Percentiles rank a stretch among this genome's conserved stretches.
Conservation (phyloP, 345 rosid species). For the Anastatica hierochuntica region DNA sequence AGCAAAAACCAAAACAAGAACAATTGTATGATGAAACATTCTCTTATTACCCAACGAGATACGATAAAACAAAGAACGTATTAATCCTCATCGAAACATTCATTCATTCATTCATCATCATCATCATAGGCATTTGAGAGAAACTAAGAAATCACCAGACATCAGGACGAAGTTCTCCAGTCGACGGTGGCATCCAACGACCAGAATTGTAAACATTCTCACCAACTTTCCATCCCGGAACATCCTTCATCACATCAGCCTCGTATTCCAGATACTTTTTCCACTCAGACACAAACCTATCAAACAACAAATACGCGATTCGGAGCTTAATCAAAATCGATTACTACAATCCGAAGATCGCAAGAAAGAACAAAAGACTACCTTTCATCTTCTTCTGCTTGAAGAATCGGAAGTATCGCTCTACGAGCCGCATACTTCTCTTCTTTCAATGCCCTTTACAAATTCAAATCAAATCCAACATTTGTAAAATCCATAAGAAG, state of each 20-base stretch:
- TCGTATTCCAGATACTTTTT: slow-evolving; percentile 93
- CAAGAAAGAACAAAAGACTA: slow-evolving; percentile 10
- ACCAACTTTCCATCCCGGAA: slow-evolving; percentile 98
- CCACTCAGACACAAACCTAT: slow-evolving; percentile 93
- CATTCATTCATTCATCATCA: not conserved
- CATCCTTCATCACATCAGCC: slow-evolving; percentile 98
- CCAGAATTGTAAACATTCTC: slow-evolving; percentile 93
- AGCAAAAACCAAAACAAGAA: too few species aligned
- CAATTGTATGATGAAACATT: too few species aligned
- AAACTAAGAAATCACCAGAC: slow-evolving; percentile 51
- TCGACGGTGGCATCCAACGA: slow-evolving; percentile 97
- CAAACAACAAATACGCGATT: not conserved
- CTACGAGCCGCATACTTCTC: slow-evolving; percentile 89
- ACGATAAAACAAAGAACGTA: too few species aligned
- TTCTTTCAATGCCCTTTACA: slow-evolving; percentile 76
- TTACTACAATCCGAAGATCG: not conserved
- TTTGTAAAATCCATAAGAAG: too few species aligned
- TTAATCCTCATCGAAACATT: too few species aligned
- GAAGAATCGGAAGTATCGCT: slow-evolving; percentile 77
- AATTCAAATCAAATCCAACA: not conserved
- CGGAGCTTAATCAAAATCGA: not conserved
- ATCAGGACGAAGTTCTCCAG: slow-evolving; percentile 97
- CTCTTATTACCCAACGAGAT: too few species aligned
- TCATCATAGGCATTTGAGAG: not conserved
- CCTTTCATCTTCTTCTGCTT: slow-evolving; percentile 99